Evolutionary conservation across 148 eudicot species (phyloP).

Genomic region (Chenopodium berlandieri): DNA sequence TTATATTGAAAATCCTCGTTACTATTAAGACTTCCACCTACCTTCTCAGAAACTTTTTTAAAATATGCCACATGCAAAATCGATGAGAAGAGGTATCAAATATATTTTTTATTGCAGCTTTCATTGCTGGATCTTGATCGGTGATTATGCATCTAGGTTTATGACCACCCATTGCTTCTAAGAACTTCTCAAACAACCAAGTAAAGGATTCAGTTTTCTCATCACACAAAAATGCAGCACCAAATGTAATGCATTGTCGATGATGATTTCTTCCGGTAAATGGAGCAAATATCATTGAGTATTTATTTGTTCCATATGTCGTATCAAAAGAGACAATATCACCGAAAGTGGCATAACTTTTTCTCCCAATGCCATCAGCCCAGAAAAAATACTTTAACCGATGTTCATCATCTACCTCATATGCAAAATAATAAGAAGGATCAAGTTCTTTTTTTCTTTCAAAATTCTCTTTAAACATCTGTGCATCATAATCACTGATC

Average conservation of each 20-base stretch:
- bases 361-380: neutral
- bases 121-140: too few relatives aligned
- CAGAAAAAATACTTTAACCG: neutral
- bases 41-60: too few relatives aligned
- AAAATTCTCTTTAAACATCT: neutral
- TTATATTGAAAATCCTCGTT: neutral
- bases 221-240: neutral
- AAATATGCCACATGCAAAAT: too few relatives aligned
- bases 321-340: neutral
- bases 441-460: neutral
- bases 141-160: too few relatives aligned
- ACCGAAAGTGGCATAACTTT: neutral
- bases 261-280: too few relatives aligned
- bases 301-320: too few relatives aligned
- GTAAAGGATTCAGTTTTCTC: neutral
- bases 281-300: too few relatives aligned
- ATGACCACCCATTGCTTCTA: too few relatives aligned
- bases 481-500: too few relatives aligned
- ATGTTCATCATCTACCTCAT: neutral
- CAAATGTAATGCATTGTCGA: too few relatives aligned
- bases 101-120: too few relatives aligned
- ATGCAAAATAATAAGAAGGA: neutral
- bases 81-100: too few relatives aligned
- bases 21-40: neutral
- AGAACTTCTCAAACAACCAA: neutral